Evolutionary conservation across 331 rosid species (phyloP), one percentile per base, ranked within the genome.

Genomic region (Phaseolus coccineus): DNA sequence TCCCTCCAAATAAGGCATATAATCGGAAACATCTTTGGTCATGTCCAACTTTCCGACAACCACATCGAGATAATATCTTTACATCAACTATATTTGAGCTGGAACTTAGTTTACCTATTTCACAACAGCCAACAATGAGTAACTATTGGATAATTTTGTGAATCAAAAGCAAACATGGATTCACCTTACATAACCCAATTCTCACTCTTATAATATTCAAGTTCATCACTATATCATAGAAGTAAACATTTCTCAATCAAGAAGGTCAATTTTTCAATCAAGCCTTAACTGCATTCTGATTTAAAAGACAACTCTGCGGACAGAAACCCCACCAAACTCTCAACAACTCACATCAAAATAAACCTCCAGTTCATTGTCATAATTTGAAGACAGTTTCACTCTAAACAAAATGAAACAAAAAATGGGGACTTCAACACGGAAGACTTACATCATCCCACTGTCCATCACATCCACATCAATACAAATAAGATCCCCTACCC

Each of bases 1-100:
- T 93, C 62, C 92, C 89, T 64, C 93, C 91, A 77, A 87, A 89
- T 44, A 87, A 81, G 31, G 88, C 85, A 69, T 76, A 74, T 11
- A 89, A 80, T 22, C 64, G 77, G 64, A 88, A 59, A 82, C 80
- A 79, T 81, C 87, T 84, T 58, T 47, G 77, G 33, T 65, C 80
- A 72, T 46, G 55, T 82, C 87, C 82, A 78, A 74, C 75, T 57
- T 79, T 86, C 37, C 13, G 71, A 67, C 35, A 64, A 56, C 82
- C 76, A 68, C 51, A 16, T 50, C 37, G 82, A 42, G 87, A 83
- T 24, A 78, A 30, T 25, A 80, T 59, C 88, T 84, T 87, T 61
- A 56, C 47, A 42, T 89, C 90, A 76, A 80, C 87, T 71, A 86
- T 62, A 80, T 73, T 90, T n/a, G 87, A 73, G 61, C 81, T 70